Conservation (phyloP, 768 basidiomycete species). For the Phlegmacium glaucopus region DNA sequence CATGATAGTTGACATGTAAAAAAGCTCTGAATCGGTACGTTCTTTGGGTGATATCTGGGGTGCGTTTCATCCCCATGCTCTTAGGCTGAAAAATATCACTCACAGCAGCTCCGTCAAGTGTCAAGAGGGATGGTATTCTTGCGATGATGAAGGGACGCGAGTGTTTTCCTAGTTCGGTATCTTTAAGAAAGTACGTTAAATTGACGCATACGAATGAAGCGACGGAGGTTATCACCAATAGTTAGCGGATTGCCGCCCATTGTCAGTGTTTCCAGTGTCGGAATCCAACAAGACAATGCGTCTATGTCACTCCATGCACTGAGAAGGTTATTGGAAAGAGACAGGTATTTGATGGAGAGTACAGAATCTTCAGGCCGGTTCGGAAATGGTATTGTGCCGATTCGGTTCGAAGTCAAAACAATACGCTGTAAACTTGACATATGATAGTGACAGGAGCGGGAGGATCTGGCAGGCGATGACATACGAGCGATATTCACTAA, state of each 20-base stretch:
- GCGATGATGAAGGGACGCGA: slow-evolving; percentile 64
- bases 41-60: slow-evolving; percentile 65
- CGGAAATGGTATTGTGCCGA: slow-evolving; percentile 48
- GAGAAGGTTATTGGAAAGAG: slow-evolving; percentile 61
- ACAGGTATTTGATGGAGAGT: slow-evolving; percentile 50
- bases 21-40: slow-evolving; percentile 77
- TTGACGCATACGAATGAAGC: not conserved
- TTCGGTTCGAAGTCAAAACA: slow-evolving; percentile 60
- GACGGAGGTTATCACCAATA: slow-evolving; percentile 37
- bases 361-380: slow-evolving; percentile 20
- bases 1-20: slow-evolving; percentile 70
- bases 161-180: slow-evolving; percentile 32
- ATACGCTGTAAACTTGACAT: slow-evolving; percentile 58
- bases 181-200: slow-evolving; percentile 23
- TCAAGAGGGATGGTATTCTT: slow-evolving; percentile 56
- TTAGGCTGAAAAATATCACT: slow-evolving; percentile 22
- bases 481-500: slow-evolving; percentile 46
- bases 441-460: slow-evolving; percentile 15
- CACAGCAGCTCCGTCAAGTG: slow-evolving; percentile 65
- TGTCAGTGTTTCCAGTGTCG: slow-evolving; percentile 56
- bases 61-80: not conserved
- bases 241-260: slow-evolving; percentile 63
- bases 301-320: slow-evolving; percentile 62
- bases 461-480: slow-evolving; percentile 19
- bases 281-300: slow-evolving; percentile 65